Evolutionary conservation across 495 filamentous ascomycete genomes (phyloP), one percentile per base, ranked within the genome.

Genomic region (Annulohypoxylon bovei): DNA sequence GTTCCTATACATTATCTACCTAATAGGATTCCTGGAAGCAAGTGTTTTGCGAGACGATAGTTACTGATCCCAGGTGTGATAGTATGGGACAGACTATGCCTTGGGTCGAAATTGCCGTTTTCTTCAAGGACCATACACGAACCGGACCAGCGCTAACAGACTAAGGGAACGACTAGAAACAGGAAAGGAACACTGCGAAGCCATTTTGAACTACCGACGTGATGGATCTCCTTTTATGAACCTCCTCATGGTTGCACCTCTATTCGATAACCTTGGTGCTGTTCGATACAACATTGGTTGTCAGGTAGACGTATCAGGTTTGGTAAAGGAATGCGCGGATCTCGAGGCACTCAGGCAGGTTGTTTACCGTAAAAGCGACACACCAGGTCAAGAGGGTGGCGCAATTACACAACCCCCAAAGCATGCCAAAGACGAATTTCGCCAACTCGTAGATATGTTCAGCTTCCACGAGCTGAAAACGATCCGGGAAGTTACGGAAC

Each of bases 221-320:
- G 88, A 90, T 64, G 88, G 88, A 4, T 88, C 86, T 0, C 88
- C 87, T 0, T 92, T 92, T 74, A 89, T 91, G 85, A 92, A 91
- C 65, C 80, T 92, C 3, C 77, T 90, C 16, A 87, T 90, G 83
- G 83, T 84, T 35, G 85, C 88, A 0, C 89, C 89, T 14, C 79
- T 91, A 0, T 82, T 85, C 58, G 88, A 91, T 67, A 89, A 83
- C 67, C 82, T 82, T 61, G 88, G 88, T 30, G 77, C 78, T 0
- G 80, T 88, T 14, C 79, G 84, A 39, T 90, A 91, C 71, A 87
- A 86, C 70, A 83, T 91, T 47, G 88, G 89, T 57, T 87, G 86
- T 18, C 87, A 90, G 73, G 82, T 90, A 12, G 88, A 90, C 60
- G 86, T 91, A 39, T 87, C 83, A 12, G 81, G 85, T 20, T 77